phyloP scores from a whole-genome alignment of 2,329 filamentous ascomycete genomes.

The Lachnellula hyalina region DNA sequence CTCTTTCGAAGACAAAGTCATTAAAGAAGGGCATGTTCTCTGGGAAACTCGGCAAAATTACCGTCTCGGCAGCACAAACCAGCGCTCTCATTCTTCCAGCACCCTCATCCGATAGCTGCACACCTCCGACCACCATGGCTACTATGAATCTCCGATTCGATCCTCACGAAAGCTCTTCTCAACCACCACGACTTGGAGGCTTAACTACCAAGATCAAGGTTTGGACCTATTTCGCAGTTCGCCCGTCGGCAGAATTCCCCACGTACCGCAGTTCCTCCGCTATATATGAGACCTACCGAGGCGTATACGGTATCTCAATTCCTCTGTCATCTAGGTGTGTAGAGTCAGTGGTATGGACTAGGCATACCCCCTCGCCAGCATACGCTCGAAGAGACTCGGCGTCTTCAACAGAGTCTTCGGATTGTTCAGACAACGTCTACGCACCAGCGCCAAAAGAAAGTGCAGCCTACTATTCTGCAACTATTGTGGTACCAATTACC shows the following conservation, averaged over 20 bases:
- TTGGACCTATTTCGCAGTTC: conserved; percentile 24
- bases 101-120: conserved; percentile 10
- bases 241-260: conserved; percentile 19
- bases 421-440: conserved; percentile 17
- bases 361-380: conserved; percentile 19
- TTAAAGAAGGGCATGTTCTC: conserved; percentile 31
- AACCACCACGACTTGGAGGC: conserved; percentile 29
- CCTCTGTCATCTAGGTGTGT: conserved; percentile 29
- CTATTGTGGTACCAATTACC: conserved; percentile 57
- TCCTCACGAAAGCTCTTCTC: conserved; percentile 21
- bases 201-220: conserved; percentile 29
- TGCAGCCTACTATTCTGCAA: conserved; percentile 47
- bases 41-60: conserved; percentile 31
- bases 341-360: conserved; percentile 28
- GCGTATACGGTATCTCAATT: conserved; percentile 23
- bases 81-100: conserved; percentile 26
- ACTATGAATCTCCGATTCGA: conserved; percentile 30
- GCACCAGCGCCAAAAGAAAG: conserved; percentile 2
- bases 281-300: conserved; percentile 22
- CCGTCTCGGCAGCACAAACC: conserved; percentile 28
- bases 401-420: conserved; percentile 24
- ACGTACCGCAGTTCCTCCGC: conserved; percentile 12
- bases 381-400: conserved; percentile 24
- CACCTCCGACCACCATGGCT: conserved; percentile 24
- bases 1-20: conserved; percentile 25